Evolutionary conservation across 2,329 filamentous ascomycete genomes (phyloP), one percentile per base, ranked within the genome.

Genomic region (Ophiostoma piceae): DNA sequence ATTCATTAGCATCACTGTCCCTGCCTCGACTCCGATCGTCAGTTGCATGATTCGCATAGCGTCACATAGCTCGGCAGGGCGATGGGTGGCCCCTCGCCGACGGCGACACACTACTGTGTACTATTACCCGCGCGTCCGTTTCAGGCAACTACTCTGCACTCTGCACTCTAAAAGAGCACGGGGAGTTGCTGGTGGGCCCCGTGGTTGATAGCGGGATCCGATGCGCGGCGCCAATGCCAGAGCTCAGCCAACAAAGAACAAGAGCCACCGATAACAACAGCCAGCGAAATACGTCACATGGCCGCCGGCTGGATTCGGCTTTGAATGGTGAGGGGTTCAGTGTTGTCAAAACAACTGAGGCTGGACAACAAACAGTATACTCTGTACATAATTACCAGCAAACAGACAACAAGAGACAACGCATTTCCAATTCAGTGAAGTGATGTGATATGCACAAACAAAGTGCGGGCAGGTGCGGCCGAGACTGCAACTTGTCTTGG

Each of bases 281-380:
- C 68, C 66, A 43, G n/a, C 35, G 66, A 68, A 67, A 68, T 60
- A 71, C 60, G 70, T 71, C 70, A 71, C 70, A 71, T 71, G 70
- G 43, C 39, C 57, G 39, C 67, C 70, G 67, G 67, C 67, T 69
- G 70, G 67, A 37, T 68, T 67, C 69, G 67, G 67, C 37, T 37
- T 51, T 41, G 69, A 22, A 35, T 9, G 22, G 57, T 47, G 51
- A 60, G 19, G 54, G 32, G 62, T 26, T 26, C 22, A n/a, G 26
- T n/a, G 16, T 68, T 69, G 67, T 67, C 67, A 71, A 41, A 47
- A 37, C n/a, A 16, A 12, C 22, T 11, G n/a, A 57, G n/a, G 47
- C 16, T 26, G 16, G 22, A 22, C 51, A 57, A 9, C n/a, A 57
- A 26, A 57, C 51, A 57, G 22, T 26, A 26, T 12, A 41, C 9